Base-by-base conservation (phyloP, 805 yeast genomes). In the Saturnispora sekii region DNA sequence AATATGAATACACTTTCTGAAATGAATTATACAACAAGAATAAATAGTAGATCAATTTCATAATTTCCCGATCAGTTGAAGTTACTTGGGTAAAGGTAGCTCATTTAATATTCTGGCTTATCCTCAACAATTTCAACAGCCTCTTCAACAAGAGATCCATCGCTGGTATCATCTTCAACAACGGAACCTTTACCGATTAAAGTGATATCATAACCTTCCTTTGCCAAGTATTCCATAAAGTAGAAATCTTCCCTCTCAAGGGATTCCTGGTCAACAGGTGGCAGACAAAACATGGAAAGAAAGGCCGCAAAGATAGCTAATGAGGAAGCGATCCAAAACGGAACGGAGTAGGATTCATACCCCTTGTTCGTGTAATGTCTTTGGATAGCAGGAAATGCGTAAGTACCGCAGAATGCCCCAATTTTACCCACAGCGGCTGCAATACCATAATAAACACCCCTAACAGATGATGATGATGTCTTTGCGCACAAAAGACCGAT, bases 321-420 rank as follows among this genome's bases (percentile, higher is more conserved):
- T 1, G 85, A 71, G 2, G 95, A 77, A 12, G 95, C 80, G 44
- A 88, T 76, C 71, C 80, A 88, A 64, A 88, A 85, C 43, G 95
- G 89, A 43, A 81, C 82, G 61, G 76, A 77, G 57, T 77, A 69
- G n/a, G n/a, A n/a, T n/a, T n/a, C n/a, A 51, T 89, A 93, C 46
- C 62, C 55, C 34, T 72, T 70, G 35, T 84, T 85, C 38, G 75
- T 72, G 43, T 76, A 76, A 51, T 76, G 69, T 44, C 63, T 68
- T 51, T 81, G 79, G 57, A 89, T 81, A 41, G 78, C 74, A 35
- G 96, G 96, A 76, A 90, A 90, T 30, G 83, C 81, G 58, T 81
- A 87, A 38, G 93, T 81, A 45, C 96, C 96, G 28, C 81, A 84
- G 59, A 89, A 88, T 1, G 95, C 97, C 59, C 97, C 97, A 48